Evolutionary conservation across 192 early-diverging fungal species (phyloP), one percentile per base, ranked within the genome.

Genomic region (Spizellomyces sp.): DNA sequence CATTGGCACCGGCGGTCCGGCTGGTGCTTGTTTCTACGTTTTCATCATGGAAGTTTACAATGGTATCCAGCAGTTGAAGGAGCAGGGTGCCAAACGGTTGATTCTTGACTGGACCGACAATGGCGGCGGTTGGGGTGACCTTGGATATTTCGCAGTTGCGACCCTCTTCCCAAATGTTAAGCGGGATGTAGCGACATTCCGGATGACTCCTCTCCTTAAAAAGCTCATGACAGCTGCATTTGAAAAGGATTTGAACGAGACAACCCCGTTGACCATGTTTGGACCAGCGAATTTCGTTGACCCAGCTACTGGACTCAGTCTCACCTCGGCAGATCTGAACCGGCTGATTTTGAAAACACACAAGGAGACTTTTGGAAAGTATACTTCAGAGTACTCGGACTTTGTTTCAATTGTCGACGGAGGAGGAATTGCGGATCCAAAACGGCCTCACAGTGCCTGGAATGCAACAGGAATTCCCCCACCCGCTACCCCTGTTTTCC

Each of bases 91-190:
- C 4, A 64, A 67, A 50, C 42, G 44, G 10, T 46, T 80, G 6
- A 74, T 80, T 45, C 69, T 80, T 41, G 79, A 80, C 66, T 61
- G 73, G 54, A 70, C 71, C 5, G 62, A 60, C 44, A 80, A 80
- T 47, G 75, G 75, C 22, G 79, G 79, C 36, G 79, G 79, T 12
- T 72, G 70, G 70, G 70, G 70, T 5, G 70, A 72, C 45, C 70
- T 72, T 42, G 70, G 70, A 4, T 56, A 45, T 27, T 43, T 47
- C 52, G n/a, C 44, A 15, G 52, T 64, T 22, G 70, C 62, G 0
- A 48, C 55, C 52, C 52, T 72, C 61, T 72, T 72, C 70, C 60
- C 60, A 4, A 36, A 64, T 50, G 52, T 72, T 27, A 17, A n/a
- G 15, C 70, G 70, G 41, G 62, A 72, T 43, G 8, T 10, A 9